These are phyloP conservation scores for Monilinia laxa DNA, from an alignment of 2,329 filamentous ascomycete species.

Conservation along the genomic window DNA sequence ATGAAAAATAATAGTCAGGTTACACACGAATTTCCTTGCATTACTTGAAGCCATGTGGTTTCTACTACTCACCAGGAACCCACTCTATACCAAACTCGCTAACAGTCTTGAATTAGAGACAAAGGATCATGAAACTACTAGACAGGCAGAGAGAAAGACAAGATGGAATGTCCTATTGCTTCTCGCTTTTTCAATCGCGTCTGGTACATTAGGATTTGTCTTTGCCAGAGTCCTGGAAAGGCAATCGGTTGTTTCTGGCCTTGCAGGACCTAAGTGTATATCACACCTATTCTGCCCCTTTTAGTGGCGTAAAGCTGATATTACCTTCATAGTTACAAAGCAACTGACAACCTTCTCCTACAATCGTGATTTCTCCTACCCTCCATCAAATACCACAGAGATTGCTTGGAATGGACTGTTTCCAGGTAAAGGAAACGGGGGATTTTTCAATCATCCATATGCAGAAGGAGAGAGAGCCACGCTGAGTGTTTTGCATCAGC, in stretches of 20 bases:
- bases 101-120: background rate
- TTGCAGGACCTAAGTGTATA: background rate
- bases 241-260: background rate
- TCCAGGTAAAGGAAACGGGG: background rate
- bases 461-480: background rate
- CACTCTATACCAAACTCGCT: background rate
- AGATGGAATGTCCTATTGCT: background rate
- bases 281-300: too few species aligned
- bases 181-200: background rate
- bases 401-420: constrained; percentile 13
- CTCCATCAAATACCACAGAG: constrained; percentile 4
- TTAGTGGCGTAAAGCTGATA: background rate
- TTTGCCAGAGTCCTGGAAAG: background rate
- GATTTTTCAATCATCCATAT: constrained; percentile 15
- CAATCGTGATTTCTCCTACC: constrained; percentile 12
- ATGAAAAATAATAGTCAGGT: background rate
- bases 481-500: constrained; percentile 15
- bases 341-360: background rate
- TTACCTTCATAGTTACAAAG: background rate
- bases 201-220: background rate
- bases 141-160: background rate
- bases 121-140: fast-evolving
- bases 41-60: constrained; percentile 8
- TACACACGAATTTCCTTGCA: background rate
- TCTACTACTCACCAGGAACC: background rate